phyloP scores from a whole-genome alignment of 768 basidiomycete genomes.

The Termitomyces heimii region DNA sequence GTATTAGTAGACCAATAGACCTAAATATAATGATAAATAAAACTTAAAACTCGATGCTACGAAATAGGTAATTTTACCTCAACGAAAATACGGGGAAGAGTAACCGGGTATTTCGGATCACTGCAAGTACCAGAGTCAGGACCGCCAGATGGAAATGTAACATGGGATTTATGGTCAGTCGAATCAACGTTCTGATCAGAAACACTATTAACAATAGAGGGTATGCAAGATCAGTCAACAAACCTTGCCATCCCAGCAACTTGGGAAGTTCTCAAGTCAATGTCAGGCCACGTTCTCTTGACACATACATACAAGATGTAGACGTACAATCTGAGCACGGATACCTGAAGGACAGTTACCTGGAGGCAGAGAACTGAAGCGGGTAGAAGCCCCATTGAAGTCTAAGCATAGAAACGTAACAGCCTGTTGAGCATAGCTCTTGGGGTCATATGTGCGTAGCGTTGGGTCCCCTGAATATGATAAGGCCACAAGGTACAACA shows the following conservation, averaged over 20 bases:
- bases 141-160: constrained; percentile 39
- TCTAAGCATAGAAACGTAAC: constrained; percentile 43
- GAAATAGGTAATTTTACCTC: constrained; percentile 30
- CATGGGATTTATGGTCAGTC: constrained; percentile 46
- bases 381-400: constrained; percentile 34
- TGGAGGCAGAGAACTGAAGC: constrained; percentile 32
- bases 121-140: constrained; percentile 44
- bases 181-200: constrained; percentile 37
- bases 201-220: not conserved
- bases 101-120: constrained; percentile 39
- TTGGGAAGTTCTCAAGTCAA: constrained; percentile 38
- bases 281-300: not conserved
- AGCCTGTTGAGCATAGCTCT: constrained; percentile 38
- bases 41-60: not conserved
- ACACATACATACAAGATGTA: not conserved
- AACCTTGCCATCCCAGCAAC: constrained; percentile 54
- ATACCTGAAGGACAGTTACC: constrained; percentile 39
- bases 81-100: constrained; percentile 43
- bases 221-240: not conserved
- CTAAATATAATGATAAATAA: constrained; percentile 19
- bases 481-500: not conserved
- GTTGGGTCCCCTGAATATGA: constrained; percentile 29
- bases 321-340: constrained; percentile 44
- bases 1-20: constrained; percentile 37
- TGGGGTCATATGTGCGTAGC: constrained; percentile 41